Evolutionary conservation across 73 alveolate species (phyloP).

Genomic region (Tetrahymena thermophila): DNA sequence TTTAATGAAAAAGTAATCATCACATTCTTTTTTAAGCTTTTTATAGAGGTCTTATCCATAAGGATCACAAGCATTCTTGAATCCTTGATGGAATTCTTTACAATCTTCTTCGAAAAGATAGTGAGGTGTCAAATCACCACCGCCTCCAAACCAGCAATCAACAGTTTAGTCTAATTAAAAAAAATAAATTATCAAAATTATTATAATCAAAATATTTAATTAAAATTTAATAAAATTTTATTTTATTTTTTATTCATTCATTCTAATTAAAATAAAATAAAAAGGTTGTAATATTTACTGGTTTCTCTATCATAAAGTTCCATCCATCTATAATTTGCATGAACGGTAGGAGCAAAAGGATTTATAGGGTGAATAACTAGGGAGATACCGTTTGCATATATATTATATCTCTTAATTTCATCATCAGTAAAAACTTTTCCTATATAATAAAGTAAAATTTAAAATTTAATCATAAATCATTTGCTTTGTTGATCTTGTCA

Average conservation of each 20-base stretch:
- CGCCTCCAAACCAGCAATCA: conserved; percentile 86
- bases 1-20: conserved; percentile 59
- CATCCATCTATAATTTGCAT: conserved; percentile 68
- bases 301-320: conserved; percentile 52
- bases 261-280: too few relatives aligned
- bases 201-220: too few relatives aligned
- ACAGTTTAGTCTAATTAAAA: neutral
- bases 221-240: too few relatives aligned
- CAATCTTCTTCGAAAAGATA: conserved; percentile 60
- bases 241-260: too few relatives aligned
- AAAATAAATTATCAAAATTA: too few relatives aligned
- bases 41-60: conserved; percentile 37
- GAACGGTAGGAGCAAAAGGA: conserved; percentile 81
- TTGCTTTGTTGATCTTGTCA: neutral
- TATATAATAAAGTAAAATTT: neutral
- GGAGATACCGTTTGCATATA: conserved; percentile 68
- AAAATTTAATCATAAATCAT: neutral
- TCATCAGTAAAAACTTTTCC: neutral
- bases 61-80: conserved; percentile 38
- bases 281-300: neutral
- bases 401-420: neutral
- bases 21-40: conserved; percentile 60
- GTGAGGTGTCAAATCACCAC: conserved; percentile 81
- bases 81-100: conserved; percentile 46
- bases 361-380: conserved; percentile 72